These are phyloP conservation scores for Leptomonas pyrrhocoris DNA, from an alignment of 208 protist species.

Conservation along the genomic window DNA sequence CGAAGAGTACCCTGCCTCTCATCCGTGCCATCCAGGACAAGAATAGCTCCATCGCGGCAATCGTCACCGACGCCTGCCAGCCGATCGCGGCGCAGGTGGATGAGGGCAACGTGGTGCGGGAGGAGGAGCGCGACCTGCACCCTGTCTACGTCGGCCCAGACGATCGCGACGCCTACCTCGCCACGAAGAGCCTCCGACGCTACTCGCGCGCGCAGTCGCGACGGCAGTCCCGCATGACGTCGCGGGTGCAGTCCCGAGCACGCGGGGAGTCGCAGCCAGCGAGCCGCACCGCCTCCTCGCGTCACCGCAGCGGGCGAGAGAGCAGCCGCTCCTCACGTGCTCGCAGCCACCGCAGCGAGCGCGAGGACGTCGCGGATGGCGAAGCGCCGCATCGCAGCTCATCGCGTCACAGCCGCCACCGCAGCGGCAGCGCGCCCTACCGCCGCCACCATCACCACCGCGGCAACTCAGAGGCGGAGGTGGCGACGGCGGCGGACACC, in stretches of 20 bases:
- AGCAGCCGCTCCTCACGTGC: conserved; percentile 32
- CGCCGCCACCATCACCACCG: conserved; percentile 26
- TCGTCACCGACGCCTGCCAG: conserved; percentile 84
- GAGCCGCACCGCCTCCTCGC: conserved; percentile 35
- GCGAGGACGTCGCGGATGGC: conserved; percentile 4
- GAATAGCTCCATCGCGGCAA: conserved; percentile 59
- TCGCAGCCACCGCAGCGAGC: conserved; percentile 21
- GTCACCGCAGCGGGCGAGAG: conserved; percentile 25
- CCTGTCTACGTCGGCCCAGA: conserved; percentile 85
- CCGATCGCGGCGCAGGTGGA: conserved; percentile 62
- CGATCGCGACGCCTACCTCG: conserved; percentile 84
- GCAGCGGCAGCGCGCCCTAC: conserved; percentile 14
- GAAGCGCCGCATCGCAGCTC: conserved; percentile 18
- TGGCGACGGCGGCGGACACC: background rate
- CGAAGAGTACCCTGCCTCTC: conserved; percentile 37
- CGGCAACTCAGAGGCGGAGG: conserved; percentile 22
- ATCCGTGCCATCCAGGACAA: conserved; percentile 54
- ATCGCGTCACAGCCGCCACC: conserved; percentile 28
- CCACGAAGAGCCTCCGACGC: conserved; percentile 78
- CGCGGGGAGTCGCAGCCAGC: conserved; percentile 20
- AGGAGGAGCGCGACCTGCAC: conserved; percentile 55
- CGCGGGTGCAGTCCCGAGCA: conserved; percentile 21
- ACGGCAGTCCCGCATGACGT: conserved; percentile 53
- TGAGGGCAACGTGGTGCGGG: conserved; percentile 61
- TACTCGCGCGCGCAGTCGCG: conserved; percentile 81